These are phyloP conservation scores for Neckera pumila DNA, from an alignment of 225 moss, liverwort and hornwort genomes.

Conservation along the genomic window DNA sequence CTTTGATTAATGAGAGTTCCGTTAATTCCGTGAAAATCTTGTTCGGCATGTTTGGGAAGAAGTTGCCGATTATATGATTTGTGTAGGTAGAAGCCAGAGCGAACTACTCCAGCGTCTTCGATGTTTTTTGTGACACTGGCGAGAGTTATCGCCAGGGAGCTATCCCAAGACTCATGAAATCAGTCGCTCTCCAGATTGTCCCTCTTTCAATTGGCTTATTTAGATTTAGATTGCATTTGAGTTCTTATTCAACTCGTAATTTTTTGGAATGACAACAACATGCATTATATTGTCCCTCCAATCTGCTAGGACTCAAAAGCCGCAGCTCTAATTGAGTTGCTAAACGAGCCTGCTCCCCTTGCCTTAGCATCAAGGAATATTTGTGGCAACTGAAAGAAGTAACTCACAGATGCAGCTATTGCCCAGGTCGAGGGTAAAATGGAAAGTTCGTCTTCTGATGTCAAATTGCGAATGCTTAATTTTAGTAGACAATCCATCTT, in stretches of 20 bases:
- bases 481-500: neutral
- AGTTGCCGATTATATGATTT: neutral
- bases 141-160: neutral
- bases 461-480: neutral
- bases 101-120: neutral
- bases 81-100: neutral
- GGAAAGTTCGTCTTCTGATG: neutral
- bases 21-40: conserved; percentile 44
- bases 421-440: neutral
- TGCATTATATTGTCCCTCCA: neutral
- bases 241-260: neutral
- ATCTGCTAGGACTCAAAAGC: neutral
- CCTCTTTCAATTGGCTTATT: neutral
- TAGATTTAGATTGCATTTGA: neutral
- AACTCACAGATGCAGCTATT: neutral
- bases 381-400: neutral
- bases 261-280: neutral
- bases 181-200: neutral
- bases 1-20: conserved; percentile 69
- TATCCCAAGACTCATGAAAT: neutral
- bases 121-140: neutral
- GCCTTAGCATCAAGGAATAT: neutral
- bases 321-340: neutral
- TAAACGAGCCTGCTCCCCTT: neutral
- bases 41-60: conserved; percentile 58